Evolutionary conservation across 306 rosid species (phyloP).

Genomic region (Cotoneaster glaucophyllus): DNA sequence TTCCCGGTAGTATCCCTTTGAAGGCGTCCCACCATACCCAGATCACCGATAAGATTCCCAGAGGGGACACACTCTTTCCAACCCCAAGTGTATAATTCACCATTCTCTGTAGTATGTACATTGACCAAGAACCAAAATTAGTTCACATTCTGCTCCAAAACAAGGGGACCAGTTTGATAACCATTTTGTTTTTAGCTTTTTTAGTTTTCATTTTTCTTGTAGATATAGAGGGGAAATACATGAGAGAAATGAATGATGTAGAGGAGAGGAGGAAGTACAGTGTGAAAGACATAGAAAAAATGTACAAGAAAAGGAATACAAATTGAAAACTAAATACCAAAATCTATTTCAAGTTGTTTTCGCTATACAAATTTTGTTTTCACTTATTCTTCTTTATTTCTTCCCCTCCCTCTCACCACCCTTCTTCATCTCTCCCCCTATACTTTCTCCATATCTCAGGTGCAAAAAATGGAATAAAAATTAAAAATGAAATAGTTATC

Average conservation of each 20-base stretch:
- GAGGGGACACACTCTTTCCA: constrained; percentile 95
- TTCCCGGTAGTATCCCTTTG: constrained; percentile 48
- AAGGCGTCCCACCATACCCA: constrained; percentile 33
- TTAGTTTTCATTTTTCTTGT: not conserved
- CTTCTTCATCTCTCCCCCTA: not conserved
- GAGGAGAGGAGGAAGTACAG: not conserved
- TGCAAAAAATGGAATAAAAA: not conserved
- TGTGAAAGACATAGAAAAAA: not conserved
- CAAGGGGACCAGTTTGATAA: not conserved
- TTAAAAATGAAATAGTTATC: not conserved
- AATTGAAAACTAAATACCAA: not conserved
- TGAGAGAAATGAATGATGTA: not conserved
- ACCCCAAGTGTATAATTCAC: constrained; percentile 84
- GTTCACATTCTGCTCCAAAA: not conserved
- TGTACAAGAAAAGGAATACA: no score
- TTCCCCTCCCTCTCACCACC: not conserved
- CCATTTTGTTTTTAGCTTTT: not conserved
- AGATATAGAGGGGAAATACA: not conserved
- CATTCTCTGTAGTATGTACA: constrained; percentile 37
- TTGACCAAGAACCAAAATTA: not conserved
- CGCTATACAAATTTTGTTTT: not conserved
- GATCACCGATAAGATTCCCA: constrained; percentile 49
- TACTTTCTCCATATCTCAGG: not conserved
- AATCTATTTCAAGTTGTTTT: not conserved
- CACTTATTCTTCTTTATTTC: not conserved